Evolutionary conservation across 2,329 filamentous ascomycete species (phyloP), one percentile per base, ranked within the genome.

Genomic region (Colletotrichum lindemuthianum): DNA sequence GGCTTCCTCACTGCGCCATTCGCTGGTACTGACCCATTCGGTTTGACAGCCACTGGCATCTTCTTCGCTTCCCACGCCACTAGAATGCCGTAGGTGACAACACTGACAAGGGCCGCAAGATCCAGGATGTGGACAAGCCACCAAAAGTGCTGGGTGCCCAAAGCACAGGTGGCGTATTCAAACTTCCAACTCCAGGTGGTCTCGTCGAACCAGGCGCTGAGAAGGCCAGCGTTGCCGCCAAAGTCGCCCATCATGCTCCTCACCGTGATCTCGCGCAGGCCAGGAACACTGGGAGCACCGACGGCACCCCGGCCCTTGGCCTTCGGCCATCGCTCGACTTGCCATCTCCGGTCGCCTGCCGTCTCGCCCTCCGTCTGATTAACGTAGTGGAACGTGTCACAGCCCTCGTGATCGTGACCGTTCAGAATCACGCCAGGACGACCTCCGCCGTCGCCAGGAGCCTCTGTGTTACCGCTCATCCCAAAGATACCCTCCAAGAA

Each of bases 161-260:
- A 79, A 3, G 86, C 83, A 74, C 96, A 99, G 68, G 87, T 91
- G 8, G 81, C 82, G 70, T 96, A 96, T 70, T 95, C 92, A 69
- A 92, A 92, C 68, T 84, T 84, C 96, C 96, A 99, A 74, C 91
- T 87, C 82, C 87, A 89, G 1, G 78, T 76, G 2, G 84, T 81
- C 60, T 86, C 77, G 75, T 98, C 92, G 73, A 95, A 98, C 95
- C 95, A 99, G 1, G 92, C 85, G 67, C 91, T 96, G 44, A 99
- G 78, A 45, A 99, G 82, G 0, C 93, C 96, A 0, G 93, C 93
- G 74, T 97, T 96, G 16, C 96, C 96, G n/a, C 88, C 90, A 77
- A 91, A 99, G 60, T 92, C 92, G 60, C 96, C 96, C 96, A 99
- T 99, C 93, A 99, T 98, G 76, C 93, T 97, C 64, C 94, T 89